phyloP scores from a whole-genome alignment of 768 basidiomycete species.

The Hygrophorus pudorinus region DNA sequence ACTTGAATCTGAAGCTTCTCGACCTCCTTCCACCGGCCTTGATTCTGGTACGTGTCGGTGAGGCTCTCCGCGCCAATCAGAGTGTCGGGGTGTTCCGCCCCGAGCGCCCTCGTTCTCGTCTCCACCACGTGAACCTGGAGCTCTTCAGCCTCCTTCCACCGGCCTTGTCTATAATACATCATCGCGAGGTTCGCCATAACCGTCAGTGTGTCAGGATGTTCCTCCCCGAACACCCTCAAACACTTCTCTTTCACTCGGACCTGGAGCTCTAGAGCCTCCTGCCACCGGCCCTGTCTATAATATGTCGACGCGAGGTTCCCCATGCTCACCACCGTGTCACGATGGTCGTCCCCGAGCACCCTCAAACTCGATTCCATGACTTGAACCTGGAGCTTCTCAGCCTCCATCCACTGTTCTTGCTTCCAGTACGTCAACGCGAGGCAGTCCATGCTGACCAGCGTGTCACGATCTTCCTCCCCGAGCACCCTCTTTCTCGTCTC shows the following conservation, averaged over 20 bases:
- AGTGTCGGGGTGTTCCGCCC: too few species aligned
- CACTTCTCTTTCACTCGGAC: not conserved
- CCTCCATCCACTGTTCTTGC: not conserved
- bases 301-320: slow-evolving; percentile 5
- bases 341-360: not conserved
- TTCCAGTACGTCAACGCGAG: not conserved
- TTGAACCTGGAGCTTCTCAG: not conserved
- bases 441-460: not conserved
- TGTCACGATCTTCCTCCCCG: not conserved
- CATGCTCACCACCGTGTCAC: not conserved
- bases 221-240: slow-evolving; percentile 1
- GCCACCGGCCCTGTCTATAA: not conserved
- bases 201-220: slow-evolving; percentile 6
- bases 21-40: too few species aligned
- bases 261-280: slow-evolving; percentile 4
- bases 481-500: not conserved
- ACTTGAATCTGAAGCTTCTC: too few species aligned
- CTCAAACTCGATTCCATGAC: not conserved
- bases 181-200: not conserved
- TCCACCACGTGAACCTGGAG: too few species aligned
- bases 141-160: too few species aligned
- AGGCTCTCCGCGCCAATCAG: too few species aligned
- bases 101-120: too few species aligned
- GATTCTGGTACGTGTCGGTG: too few species aligned
- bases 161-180: too few species aligned